Evolutionary conservation across 495 filamentous ascomycete species (phyloP), one percentile per base, ranked within the genome.

Genomic region (Lindgomyces ingoldianus): DNA sequence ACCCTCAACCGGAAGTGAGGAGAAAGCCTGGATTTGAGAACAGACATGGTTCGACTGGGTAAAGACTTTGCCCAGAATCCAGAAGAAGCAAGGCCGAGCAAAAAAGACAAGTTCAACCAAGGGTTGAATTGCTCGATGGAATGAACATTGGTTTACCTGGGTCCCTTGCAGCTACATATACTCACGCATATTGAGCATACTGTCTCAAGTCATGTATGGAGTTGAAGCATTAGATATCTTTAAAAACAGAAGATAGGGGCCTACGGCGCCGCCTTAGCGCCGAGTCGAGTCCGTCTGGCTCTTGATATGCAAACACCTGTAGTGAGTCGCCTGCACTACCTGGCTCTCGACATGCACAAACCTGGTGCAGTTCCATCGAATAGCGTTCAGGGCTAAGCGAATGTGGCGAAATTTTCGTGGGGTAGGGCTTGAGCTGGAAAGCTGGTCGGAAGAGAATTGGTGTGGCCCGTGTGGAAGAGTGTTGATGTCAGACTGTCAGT

Each of bases 1-100:
- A 79, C 76, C 27, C 72, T 71, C 42, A 66, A 42, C 57, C 70
- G 69, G 18, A 77, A 64, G 19, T 76, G 73, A 62, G 76, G 76
- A 27, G 55, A 67, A 58, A 78, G 50, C 64, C 56, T 72, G 33
- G 71, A 62, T 62, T 72, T 76, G 42, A 78, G 70, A 44, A 74
- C 61, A 52, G 75, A 78, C 72, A 78, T 75, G 48, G 12, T 33
- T 22, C 9, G 16, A 36, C 36, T 46, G 46, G 10, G 26, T 22
- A 16, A 26, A 52, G 24, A 22, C 14, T 45, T 39, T 39, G 14
- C 14, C 14, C 33, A 45, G 8, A 6, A 2, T 12, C n/a, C 39
- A 57, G 25, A 16, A 24, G 14, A 41, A 56, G 30, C 25, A 26
- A 51, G 47, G 6, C 24, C 6, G 12, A 42, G n/a, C 9, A 42